These are phyloP conservation scores for Phytophthora boehmeriae DNA, from an alignment of 352 stramenopile genomes.

Conservation along the genomic window DNA sequence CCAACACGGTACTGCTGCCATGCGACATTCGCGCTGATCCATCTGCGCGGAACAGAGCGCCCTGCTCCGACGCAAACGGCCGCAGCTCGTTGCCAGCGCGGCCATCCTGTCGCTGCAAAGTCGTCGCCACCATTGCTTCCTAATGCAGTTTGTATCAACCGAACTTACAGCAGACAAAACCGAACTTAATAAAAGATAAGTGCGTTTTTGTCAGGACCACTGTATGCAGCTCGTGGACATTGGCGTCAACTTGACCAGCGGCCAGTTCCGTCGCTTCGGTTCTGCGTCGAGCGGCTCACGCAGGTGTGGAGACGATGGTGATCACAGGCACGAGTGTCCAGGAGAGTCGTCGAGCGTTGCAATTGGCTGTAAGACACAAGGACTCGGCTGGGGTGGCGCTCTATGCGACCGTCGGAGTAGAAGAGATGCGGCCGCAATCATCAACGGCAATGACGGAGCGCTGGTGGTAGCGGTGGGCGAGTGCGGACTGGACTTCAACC, in stretches of 20 bases:
- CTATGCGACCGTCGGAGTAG: constrained; percentile 88
- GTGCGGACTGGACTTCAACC: constrained; percentile 96
- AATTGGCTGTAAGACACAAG: constrained; percentile 34
- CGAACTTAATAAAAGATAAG: no score
- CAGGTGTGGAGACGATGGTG: constrained; percentile 82
- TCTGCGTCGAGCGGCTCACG: constrained; percentile 76
- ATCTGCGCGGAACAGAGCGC: constrained; percentile 79
- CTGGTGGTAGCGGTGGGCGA: constrained; percentile 93
- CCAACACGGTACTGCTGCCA: constrained; percentile 74
- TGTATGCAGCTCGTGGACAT: constrained; percentile 64
- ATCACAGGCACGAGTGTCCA: constrained; percentile 80
- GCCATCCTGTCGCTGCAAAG: constrained; percentile 59
- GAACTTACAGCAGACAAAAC: no score
- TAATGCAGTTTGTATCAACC: constrained; percentile 22
- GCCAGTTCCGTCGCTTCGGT: constrained; percentile 75
- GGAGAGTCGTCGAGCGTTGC: constrained; percentile 46
- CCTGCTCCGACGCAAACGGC: constrained; percentile 77
- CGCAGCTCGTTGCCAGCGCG: constrained; percentile 78
- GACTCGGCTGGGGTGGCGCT: constrained; percentile 44
- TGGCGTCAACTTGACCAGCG: constrained; percentile 68
- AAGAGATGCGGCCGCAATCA: constrained; percentile 53
- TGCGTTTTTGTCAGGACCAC: no score
- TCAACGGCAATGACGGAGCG: constrained; percentile 39
- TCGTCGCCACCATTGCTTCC: constrained; percentile 50
- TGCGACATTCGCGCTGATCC: constrained; percentile 82